phyloP scores from a whole-genome alignment of 306 rosid species.

The Styphnolobium japonicum region DNA sequence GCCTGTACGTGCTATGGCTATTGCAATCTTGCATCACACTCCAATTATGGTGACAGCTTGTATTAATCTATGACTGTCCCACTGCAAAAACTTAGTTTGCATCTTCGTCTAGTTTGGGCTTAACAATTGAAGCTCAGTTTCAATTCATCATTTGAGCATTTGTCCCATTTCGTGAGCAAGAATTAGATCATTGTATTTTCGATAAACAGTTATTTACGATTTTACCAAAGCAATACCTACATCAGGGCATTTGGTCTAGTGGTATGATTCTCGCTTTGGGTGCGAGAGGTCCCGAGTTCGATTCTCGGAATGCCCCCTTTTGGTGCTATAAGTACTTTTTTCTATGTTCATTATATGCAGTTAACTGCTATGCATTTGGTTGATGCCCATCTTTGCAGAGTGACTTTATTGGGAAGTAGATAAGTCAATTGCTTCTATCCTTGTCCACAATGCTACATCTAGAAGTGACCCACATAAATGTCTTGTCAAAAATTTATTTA shows the following conservation, averaged over 20 bases:
- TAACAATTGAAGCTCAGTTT: not conserved
- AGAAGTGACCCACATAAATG: constrained; percentile 88
- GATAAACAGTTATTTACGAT: no score
- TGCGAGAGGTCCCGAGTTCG: constrained; percentile 4
- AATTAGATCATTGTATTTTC: no score
- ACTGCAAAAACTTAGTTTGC: not conserved
- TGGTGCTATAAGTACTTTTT: constrained; percentile 18
- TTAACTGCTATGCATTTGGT: constrained; percentile 89
- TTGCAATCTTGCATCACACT: constrained; percentile 16
- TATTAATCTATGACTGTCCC: constrained; percentile 17
- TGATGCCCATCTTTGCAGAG: constrained; percentile 95
- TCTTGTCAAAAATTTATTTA: constrained; percentile 88
- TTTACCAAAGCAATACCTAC: no score
- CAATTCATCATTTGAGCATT: no score
- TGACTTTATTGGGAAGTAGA: constrained; percentile 93
- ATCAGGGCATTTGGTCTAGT: not conserved
- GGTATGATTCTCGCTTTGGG: constrained; percentile 13
- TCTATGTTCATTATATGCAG: constrained; percentile 58
- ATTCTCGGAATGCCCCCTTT: not conserved
- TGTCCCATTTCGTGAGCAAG: no score
- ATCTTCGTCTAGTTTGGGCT: not conserved
- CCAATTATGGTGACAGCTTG: constrained; percentile 40
- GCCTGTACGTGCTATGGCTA: constrained; percentile 16
- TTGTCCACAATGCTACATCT: constrained; percentile 87
- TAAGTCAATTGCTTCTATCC: constrained; percentile 84